Conservation (phyloP, 139 green algal species). For the Zygnema cylindricum region DNA sequence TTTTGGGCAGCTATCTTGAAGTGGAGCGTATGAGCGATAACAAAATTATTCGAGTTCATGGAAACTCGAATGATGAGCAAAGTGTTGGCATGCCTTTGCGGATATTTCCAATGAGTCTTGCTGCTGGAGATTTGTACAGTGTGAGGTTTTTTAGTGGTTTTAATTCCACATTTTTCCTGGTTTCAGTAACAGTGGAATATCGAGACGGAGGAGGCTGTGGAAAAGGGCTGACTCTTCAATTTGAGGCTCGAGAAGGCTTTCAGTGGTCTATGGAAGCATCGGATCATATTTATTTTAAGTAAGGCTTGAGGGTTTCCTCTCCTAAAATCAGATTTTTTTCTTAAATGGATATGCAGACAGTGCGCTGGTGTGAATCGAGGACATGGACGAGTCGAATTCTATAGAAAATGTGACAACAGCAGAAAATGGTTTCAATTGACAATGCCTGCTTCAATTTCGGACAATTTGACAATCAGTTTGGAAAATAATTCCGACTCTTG, state of each 20-base stretch:
- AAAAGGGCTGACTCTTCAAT: neutral
- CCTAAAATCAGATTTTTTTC: no score
- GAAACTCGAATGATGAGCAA: neutral
- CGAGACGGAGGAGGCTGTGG: neutral
- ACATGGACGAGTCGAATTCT: no score
- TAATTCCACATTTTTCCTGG: neutral
- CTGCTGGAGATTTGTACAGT: neutral
- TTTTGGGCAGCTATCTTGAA: neutral
- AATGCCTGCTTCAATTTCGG: neutral
- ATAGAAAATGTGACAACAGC: no score
- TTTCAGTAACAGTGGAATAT: neutral
- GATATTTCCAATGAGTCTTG: neutral
- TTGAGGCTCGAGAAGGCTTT: neutral
- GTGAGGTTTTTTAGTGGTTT: neutral
- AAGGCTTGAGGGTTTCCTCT: no score
- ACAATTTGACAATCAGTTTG: no score
- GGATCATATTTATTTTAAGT: neutral
- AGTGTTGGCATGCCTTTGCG: neutral
- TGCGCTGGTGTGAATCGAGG: no score
- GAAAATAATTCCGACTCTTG: no score
- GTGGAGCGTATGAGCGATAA: neutral
- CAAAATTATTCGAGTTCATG: neutral
- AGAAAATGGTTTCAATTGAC: no score
- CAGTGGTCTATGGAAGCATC: neutral
- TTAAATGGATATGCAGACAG: no score